These are phyloP conservation scores for Picea glauca DNA, from an alignment of 75 land plant genomes.

Conservation along the genomic window DNA sequence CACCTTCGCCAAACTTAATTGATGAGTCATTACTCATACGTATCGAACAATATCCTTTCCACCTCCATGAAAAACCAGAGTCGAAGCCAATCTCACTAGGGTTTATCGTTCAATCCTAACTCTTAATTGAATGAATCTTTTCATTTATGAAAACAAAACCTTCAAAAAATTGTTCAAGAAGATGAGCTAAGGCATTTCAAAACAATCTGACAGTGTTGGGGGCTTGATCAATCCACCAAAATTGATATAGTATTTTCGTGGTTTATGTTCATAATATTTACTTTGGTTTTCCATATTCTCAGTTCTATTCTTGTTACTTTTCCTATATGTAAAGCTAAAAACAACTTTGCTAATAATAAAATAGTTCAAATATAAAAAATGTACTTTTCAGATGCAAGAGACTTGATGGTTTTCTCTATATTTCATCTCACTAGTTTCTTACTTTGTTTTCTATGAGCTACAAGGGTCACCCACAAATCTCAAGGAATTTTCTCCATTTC, in stretches of 20 bases:
- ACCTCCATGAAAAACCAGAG: too few species aligned
- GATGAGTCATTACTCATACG: too few species aligned
- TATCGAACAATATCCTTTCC: too few species aligned
- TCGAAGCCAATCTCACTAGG: too few species aligned
- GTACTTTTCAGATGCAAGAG: conserved; percentile 66
- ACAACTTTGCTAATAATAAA: conserved; percentile 28
- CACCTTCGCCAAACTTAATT: too few species aligned
- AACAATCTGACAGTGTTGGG: conserved; percentile 53
- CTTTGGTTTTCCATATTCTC: conserved; percentile 42
- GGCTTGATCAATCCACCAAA: conserved; percentile 61
- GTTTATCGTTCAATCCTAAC: too few species aligned
- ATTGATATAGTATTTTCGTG: conserved; percentile 47
- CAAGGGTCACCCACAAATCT: conserved; percentile 79
- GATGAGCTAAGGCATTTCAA: conserved; percentile 68
- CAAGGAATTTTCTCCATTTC: conserved; percentile 57
- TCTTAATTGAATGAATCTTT: too few species aligned
- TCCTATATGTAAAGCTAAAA: conserved; percentile 31
- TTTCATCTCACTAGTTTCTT: conserved; percentile 77
- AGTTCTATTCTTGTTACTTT: conserved; percentile 52
- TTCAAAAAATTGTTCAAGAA: background rate
- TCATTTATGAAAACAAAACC: too few species aligned
- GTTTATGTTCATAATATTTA: conserved; percentile 52
- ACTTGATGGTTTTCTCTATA: conserved; percentile 59
- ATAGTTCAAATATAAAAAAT: conserved; percentile 54
- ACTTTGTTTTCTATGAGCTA: conserved; percentile 65